Evolutionary conservation across 805 yeast species (phyloP).

Genomic region (Komagataella ulmi): DNA sequence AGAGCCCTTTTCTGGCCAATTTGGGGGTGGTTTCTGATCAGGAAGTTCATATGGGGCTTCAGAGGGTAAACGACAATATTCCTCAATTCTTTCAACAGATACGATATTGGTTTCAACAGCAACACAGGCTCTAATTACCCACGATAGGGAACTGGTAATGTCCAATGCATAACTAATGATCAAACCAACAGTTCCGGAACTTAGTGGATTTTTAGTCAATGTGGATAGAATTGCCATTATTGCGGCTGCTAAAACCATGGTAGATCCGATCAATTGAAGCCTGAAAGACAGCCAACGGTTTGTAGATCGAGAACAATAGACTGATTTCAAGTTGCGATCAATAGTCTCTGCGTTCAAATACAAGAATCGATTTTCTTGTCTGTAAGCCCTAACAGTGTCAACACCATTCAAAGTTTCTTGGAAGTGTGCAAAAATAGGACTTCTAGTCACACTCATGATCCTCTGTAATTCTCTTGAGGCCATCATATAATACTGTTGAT

Average conservation of each 20-base stretch:
- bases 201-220: slow-evolving; percentile 27
- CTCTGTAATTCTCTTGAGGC: slow-evolving; percentile 73
- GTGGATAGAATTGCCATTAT: slow-evolving; percentile 27
- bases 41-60: slow-evolving; percentile 67
- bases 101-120: slow-evolving; percentile 53
- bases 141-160: slow-evolving; percentile 37
- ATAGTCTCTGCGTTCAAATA: slow-evolving; percentile 36
- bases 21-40: slow-evolving; percentile 19
- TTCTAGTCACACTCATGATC: slow-evolving; percentile 49
- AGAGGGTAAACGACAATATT: slow-evolving; percentile 61
- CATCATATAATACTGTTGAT: slow-evolving; percentile 56
- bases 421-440: slow-evolving; percentile 73
- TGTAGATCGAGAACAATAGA: slow-evolving; percentile 36
- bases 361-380: slow-evolving; percentile 51
- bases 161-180: slow-evolving; percentile 51
- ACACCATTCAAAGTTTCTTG: slow-evolving; percentile 74
- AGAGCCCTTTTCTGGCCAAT: slow-evolving; percentile 45
- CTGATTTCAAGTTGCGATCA: slow-evolving; percentile 32
- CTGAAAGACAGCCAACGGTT: slow-evolving; percentile 58
- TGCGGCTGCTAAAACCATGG: slow-evolving; percentile 38
- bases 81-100: slow-evolving; percentile 88
- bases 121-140: slow-evolving; percentile 47
- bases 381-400: slow-evolving; percentile 65
- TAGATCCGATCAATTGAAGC: slow-evolving; percentile 46
- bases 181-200: slow-evolving; percentile 51